Base-by-base conservation (phyloP, 805 yeast genomes). In the Peterozyma toletana region DNA sequence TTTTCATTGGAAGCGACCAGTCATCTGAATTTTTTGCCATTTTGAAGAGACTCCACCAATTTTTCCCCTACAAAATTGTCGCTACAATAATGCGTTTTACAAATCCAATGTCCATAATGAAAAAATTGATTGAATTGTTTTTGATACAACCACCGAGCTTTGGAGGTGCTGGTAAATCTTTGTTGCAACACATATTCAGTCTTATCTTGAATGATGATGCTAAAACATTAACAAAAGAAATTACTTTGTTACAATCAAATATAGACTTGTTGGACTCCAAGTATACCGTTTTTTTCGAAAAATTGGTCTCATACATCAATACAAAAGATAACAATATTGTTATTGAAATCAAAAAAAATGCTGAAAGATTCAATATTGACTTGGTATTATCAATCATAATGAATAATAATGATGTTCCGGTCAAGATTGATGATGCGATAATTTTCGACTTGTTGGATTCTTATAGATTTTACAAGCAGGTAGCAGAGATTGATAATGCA, bases 101-200 rank as follows among this genome's bases (percentile, higher is more conserved):
- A 0, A 91, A 91, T 56, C 98, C 99, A 2, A 78, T 89, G 63
- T 77, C 83, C 36, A 80, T 91, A 27, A 78, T 87, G 66, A 85
- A 89, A 48, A 78, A 82, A 17, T 65, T 91, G 58, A 75, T 90
- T 33, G 96, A 88, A 53, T 59, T 91, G 46, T 78, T 91, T 51
- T 77, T 93, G 67, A 86, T 84, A n/a, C 86, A 80, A 51, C 85
- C 88, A 31, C 67, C 67, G 1, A 85, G 86, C 18, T 58, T 56
- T 42, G 52, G 47, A 11, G 54, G 56, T 9, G 53, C 52, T 29
- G 73, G 76, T 11, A 71, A 71, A 41, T 83, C 89, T 0, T 64
- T 90, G 15, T 58, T 90, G 37, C 95, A 90, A 49, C 75, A 80
- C 42, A 73, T 88, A 41, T 83, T 90, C 56, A 73, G 85, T 16